Conservation (phyloP, 257 asterid genomes). For the Solanum chiquidenum region DNA sequence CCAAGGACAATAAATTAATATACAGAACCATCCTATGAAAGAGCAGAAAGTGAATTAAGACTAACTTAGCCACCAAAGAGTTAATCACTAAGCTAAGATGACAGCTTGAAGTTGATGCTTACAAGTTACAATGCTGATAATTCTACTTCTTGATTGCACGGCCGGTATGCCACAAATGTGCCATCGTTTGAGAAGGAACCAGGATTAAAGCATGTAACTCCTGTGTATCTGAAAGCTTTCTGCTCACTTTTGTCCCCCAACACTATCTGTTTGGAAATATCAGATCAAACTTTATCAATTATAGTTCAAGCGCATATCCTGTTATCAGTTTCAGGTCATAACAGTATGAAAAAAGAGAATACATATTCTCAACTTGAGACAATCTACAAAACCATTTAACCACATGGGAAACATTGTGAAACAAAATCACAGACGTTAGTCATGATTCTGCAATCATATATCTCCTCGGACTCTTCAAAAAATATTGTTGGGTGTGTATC, state of each 20-base stretch:
- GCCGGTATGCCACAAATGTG: conserved; percentile 73
- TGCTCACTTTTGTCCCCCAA: conserved; percentile 91
- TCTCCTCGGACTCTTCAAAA: not conserved
- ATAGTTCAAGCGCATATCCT: not conserved
- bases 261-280: conserved; percentile 50
- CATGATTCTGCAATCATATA: not conserved
- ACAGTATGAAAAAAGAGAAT: not conserved
- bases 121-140: conserved; percentile 64
- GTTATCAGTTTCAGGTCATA: not conserved
- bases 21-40: not conserved
- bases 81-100: not conserved
- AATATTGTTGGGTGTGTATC: not conserved
- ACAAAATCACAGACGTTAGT: not conserved
- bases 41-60: not conserved
- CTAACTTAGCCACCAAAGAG: not conserved
- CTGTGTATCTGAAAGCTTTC: conserved; percentile 66
- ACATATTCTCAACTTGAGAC: not conserved
- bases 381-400: not conserved
- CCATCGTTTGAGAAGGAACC: conserved; percentile 88
- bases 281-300: not conserved
- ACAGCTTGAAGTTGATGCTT: conserved; percentile 4
- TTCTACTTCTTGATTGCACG: conserved; percentile 82
- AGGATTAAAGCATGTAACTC: conserved; percentile 88
- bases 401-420: not conserved
- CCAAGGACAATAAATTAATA: not conserved